Evolutionary conservation across 1,284 basidiomycete genomes (phyloP).

Genomic region (Ustilago xerochloae): DNA sequence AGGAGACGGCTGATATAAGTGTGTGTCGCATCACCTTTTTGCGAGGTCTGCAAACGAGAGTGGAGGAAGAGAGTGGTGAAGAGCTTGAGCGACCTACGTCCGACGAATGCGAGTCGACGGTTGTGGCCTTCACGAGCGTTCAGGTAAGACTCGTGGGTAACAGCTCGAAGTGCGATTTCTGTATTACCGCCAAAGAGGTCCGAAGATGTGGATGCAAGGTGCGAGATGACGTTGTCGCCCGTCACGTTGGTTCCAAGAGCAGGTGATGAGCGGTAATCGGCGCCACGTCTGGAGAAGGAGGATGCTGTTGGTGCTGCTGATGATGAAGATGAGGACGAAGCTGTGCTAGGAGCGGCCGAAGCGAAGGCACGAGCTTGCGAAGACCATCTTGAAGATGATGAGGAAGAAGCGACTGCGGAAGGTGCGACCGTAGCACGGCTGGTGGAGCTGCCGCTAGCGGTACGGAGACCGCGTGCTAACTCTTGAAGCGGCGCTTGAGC

Average conservation of each 20-base stretch:
- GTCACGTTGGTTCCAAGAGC: conserved; percentile 33
- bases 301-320: conserved; percentile 24
- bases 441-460: conserved; percentile 5
- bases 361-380: conserved; percentile 13
- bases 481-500: conserved; percentile 17
- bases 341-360: conserved; percentile 26
- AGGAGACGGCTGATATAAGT: conserved; percentile 49
- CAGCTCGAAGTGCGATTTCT: conserved; percentile 48
- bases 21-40: conserved; percentile 17
- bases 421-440: conserved; percentile 7
- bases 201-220: conserved; percentile 30
- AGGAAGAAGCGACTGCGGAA: neutral
- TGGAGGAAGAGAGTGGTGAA: conserved; percentile 61
- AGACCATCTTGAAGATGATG: conserved; percentile 10
- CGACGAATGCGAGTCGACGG: conserved; percentile 61
- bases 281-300: conserved; percentile 7
- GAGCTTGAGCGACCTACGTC: conserved; percentile 60
- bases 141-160: conserved; percentile 64
- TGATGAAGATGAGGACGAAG: conserved; percentile 25
- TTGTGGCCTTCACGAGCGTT: conserved; percentile 60
- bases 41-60: conserved; percentile 24
- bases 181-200: conserved; percentile 50
- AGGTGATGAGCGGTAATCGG: conserved; percentile 11
- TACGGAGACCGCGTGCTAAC: conserved; percentile 7
- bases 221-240: conserved; percentile 38